Percentiles rank a stretch among this genome's conserved stretches.
Conservation (phyloP, 2,329 filamentous ascomycete genomes). For the Fusarium sp. region DNA sequence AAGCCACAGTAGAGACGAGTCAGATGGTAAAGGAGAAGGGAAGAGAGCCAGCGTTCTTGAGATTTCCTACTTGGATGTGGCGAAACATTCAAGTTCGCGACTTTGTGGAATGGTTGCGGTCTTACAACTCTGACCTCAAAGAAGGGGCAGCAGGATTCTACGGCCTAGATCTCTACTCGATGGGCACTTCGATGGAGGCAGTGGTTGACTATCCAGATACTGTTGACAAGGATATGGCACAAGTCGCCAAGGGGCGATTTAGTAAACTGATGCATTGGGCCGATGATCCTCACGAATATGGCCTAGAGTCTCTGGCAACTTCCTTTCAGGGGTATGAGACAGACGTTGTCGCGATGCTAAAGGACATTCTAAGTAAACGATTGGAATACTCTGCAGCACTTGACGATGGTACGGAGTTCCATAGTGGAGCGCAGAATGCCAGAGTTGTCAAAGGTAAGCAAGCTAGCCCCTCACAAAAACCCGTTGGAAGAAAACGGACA, state of each 20-base stretch:
- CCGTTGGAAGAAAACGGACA: background rate
- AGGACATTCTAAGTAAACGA: conserved; percentile 6
- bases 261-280: conserved; percentile 19
- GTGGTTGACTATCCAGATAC: conserved; percentile 22
- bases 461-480: background rate
- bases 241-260: conserved; percentile 15
- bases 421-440: conserved; percentile 23
- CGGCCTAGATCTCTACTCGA: conserved; percentile 22
- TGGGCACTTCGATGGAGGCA: conserved; percentile 21
- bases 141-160: conserved; percentile 14
- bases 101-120: conserved; percentile 18
- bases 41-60: conserved; percentile 15
- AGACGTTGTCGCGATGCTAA: conserved; percentile 13
- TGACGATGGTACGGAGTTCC: conserved; percentile 13
- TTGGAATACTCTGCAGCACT: conserved; percentile 10
- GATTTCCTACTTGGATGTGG: conserved; percentile 29
- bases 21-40: conserved; percentile 10
- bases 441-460: conserved; percentile 17
- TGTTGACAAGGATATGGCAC: conserved; percentile 25
- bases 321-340: conserved; percentile 22
- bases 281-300: conserved; percentile 23
- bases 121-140: conserved; percentile 8
- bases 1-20: conserved; percentile 7
- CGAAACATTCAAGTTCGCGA: conserved; percentile 25
- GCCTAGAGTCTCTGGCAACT: conserved; percentile 15